phyloP scores from a whole-genome alignment of 768 basidiomycete genomes.

The Kwoniella botswanensis region DNA sequence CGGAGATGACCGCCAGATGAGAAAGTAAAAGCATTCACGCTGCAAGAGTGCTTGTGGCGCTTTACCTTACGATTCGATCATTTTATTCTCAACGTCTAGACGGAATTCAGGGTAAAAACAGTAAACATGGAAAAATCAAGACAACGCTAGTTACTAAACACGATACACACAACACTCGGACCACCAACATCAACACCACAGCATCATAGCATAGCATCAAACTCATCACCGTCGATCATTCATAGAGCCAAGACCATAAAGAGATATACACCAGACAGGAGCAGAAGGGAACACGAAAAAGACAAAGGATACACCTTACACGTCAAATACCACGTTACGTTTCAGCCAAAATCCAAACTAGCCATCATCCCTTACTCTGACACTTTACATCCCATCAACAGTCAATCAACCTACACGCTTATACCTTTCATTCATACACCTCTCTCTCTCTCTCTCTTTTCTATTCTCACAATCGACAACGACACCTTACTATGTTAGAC shows the following conservation, averaged over 20 bases:
- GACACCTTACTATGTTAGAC: slow-evolving; percentile 6
- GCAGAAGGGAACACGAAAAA: not conserved
- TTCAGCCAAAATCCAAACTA: slow-evolving; percentile 26
- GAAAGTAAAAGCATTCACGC: slow-evolving; percentile 5
- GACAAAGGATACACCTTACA: slow-evolving; percentile 1
- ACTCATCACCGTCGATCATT: not conserved
- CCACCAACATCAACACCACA: not conserved
- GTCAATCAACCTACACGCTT: not conserved
- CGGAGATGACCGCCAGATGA: not conserved
- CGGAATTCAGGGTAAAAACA: slow-evolving; percentile 10
- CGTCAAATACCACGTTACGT: slow-evolving; percentile 1
- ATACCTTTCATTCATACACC: not conserved
- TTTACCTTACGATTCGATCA: no score
- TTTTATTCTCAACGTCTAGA: not conserved
- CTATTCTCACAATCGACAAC: not conserved
- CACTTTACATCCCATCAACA: not conserved
- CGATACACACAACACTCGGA: not conserved
- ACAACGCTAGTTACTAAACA: slow-evolving; percentile 1
- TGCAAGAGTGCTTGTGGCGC: not conserved
- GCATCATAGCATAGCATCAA: not conserved
- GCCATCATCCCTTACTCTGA: slow-evolving; percentile 13
- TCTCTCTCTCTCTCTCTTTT: not conserved
- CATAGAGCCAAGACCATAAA: not conserved
- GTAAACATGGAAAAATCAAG: not conserved
- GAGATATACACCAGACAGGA: not conserved